These are phyloP conservation scores for Dissophora globulifera DNA, from an alignment of 192 early-diverging fungal genomes.

Conservation along the genomic window DNA sequence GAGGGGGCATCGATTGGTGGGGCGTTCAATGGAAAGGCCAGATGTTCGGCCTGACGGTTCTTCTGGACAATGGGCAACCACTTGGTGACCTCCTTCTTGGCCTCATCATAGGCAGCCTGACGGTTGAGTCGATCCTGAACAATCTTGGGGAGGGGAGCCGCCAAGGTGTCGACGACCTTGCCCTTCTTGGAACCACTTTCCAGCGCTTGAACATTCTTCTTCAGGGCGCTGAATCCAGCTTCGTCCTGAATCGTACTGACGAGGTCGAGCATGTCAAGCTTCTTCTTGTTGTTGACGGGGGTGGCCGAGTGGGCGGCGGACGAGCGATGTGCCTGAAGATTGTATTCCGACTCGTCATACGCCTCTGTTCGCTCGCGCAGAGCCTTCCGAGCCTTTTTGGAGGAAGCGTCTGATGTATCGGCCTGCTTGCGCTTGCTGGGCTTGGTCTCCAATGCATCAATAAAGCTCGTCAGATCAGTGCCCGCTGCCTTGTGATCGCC, in stretches of 20 bases:
- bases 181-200: slow-evolving; percentile 60
- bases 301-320: slow-evolving; percentile 40
- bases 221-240: slow-evolving; percentile 70
- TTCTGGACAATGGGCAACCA: slow-evolving; percentile 87
- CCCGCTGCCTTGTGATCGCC: slow-evolving; percentile 60
- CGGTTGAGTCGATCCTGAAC: slow-evolving; percentile 89
- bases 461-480: slow-evolving; percentile 68
- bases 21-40: slow-evolving; percentile 75
- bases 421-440: slow-evolving; percentile 52
- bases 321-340: slow-evolving; percentile 61
- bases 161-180: slow-evolving; percentile 58
- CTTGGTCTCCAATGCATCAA: slow-evolving; percentile 73
- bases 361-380: slow-evolving; percentile 74
- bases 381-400: slow-evolving; percentile 62
- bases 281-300: slow-evolving; percentile 62
- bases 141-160: slow-evolving; percentile 84
- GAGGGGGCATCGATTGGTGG: slow-evolving; percentile 51
- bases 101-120: slow-evolving; percentile 83
- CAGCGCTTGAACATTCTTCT: slow-evolving; percentile 69
- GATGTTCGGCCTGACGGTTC: slow-evolving; percentile 86
- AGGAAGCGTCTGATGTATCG: slow-evolving; percentile 29
- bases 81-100: slow-evolving; percentile 83
- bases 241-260: slow-evolving; percentile 74
- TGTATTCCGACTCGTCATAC: slow-evolving; percentile 79
- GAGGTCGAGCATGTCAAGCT: slow-evolving; percentile 81